These are phyloP conservation scores for Planoprotostelium fungivorum DNA, from an alignment of 78 protist species.

Conservation along the genomic window DNA sequence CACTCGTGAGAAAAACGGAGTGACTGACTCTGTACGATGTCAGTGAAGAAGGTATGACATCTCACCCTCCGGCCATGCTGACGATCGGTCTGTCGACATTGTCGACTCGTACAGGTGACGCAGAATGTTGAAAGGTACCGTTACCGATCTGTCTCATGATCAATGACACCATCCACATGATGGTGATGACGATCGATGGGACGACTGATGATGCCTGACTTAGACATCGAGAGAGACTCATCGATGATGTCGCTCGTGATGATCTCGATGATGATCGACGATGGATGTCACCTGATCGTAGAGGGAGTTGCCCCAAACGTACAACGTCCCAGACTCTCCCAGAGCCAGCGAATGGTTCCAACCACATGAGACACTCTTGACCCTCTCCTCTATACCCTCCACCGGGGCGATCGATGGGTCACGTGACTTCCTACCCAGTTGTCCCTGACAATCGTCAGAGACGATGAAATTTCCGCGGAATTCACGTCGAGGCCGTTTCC, in stretches of 20 bases:
- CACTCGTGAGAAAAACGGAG: not conserved
- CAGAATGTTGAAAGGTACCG: not conserved
- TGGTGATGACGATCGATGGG: no score
- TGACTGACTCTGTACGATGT: not conserved
- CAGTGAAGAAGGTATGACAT: not conserved
- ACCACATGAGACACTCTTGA: not conserved
- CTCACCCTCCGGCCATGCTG: not conserved
- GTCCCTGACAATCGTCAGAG: not conserved
- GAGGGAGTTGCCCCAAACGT: not conserved
- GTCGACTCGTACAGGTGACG: not conserved
- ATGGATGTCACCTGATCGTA: not conserved
- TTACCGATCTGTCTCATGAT: not conserved
- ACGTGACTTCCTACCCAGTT: not conserved
- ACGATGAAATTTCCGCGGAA: not conserved
- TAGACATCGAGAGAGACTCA: no score
- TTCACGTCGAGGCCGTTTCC: not conserved
- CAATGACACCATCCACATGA: not conserved
- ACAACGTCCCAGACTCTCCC: not conserved
- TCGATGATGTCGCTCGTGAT: no score
- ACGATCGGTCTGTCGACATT: not conserved
- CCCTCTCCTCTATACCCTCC: not conserved
- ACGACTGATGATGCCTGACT: no score
- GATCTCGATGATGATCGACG: no score
- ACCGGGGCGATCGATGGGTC: not conserved
- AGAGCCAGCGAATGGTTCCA: not conserved